These are phyloP conservation scores for Trichoderma endophyticum DNA, from an alignment of 2,329 filamentous ascomycete genomes.

Conservation along the genomic window DNA sequence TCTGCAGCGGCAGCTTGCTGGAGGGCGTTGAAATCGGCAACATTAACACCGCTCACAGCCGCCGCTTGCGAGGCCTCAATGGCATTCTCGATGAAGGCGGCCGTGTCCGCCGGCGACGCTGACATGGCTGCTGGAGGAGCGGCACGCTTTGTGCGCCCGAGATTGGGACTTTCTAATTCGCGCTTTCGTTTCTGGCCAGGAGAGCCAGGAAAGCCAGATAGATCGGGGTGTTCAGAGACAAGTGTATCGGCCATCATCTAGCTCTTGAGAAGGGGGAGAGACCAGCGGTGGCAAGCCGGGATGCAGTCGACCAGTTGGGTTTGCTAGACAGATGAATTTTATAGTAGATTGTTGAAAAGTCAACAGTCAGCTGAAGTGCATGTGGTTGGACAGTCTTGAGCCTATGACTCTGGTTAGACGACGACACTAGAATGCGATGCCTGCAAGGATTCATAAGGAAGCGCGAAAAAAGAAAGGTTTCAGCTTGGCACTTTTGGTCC, in stretches of 20 bases:
- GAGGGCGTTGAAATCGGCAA: conserved; percentile 55
- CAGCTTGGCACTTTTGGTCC: not conserved
- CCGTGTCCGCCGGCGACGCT: conserved; percentile 41
- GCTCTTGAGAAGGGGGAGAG: not conserved
- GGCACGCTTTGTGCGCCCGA: conserved; percentile 49
- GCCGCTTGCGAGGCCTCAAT: conserved; percentile 44
- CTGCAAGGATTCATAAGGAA: conserved; percentile 2
- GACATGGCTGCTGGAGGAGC: conserved; percentile 46
- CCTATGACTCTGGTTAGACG: conserved; percentile 8
- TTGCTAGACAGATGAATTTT: not conserved
- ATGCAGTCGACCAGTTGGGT: not conserved
- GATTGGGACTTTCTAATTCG: conserved; percentile 48
- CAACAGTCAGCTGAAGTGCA: conserved; percentile 5
- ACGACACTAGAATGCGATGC: conserved; percentile 3
- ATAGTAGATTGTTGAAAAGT: not conserved
- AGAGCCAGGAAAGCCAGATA: conserved; percentile 40
- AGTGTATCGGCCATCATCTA: conserved; percentile 46
- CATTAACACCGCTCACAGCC: conserved; percentile 42
- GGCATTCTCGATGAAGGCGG: conserved; percentile 54
- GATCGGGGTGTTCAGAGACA: conserved; percentile 46
- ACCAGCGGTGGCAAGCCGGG: not conserved
- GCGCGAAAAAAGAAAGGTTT: not conserved
- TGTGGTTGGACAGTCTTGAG: not conserved
- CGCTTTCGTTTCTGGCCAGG: conserved; percentile 57
- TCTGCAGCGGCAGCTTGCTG: conserved; percentile 50